Conservation (phyloP, 176 grass and related monocot species). For the Neostapfia colusana region DNA sequence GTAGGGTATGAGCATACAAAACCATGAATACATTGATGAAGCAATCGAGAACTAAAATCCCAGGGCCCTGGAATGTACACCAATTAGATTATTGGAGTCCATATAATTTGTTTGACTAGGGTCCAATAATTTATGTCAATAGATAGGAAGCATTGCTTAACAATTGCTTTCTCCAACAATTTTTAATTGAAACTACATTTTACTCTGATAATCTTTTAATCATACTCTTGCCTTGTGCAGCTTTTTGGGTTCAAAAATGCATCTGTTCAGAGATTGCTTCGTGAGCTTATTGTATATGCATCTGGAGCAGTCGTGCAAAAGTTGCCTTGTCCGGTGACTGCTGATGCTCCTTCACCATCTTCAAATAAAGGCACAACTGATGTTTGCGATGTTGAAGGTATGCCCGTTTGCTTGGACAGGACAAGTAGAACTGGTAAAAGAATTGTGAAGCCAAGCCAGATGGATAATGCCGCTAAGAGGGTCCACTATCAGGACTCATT, state of each 20-base stretch:
- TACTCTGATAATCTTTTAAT: background rate
- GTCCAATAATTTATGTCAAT: background rate
- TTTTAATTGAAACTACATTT: background rate
- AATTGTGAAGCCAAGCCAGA: conserved; percentile 41
- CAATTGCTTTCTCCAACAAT: background rate
- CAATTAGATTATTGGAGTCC: background rate
- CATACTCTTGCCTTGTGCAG: conserved; percentile 53
- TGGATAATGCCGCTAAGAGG: conserved; percentile 60
- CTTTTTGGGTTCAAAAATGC: conserved; percentile 92
- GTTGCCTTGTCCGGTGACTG: conserved; percentile 25
- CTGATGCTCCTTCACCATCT: conserved; percentile 35
- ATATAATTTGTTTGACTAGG: conserved; percentile 22
- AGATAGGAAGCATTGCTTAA: conserved; percentile 3
- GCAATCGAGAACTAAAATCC: background rate
- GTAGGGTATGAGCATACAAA: conserved; percentile 3
- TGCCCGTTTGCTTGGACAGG: conserved; percentile 39
- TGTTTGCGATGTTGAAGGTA: conserved; percentile 43
- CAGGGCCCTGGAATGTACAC: background rate
- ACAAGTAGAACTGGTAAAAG: conserved; percentile 52
- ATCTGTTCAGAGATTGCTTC: conserved; percentile 80
- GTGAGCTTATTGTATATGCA: conserved; percentile 65
- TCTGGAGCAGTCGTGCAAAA: conserved; percentile 47
- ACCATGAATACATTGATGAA: background rate
- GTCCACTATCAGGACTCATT: conserved; percentile 40
- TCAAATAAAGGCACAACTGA: conserved; percentile 37